Evolutionary conservation across 306 rosid species (phyloP).

Genomic region (Lotus japonicus): DNA sequence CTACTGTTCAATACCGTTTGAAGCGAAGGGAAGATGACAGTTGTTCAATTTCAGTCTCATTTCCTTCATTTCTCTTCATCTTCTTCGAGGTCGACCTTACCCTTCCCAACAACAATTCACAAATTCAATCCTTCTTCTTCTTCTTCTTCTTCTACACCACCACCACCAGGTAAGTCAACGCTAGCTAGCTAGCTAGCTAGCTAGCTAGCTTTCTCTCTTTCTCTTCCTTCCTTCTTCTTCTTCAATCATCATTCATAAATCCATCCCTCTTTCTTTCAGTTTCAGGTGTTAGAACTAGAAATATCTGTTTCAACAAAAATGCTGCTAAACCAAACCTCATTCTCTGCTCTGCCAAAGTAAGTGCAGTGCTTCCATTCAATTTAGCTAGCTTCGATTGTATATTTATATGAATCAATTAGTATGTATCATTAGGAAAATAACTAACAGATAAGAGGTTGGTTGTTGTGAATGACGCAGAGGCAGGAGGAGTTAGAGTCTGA

Average conservation of each 20-base stretch:
- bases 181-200: too few relatives aligned
- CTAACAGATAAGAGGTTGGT: too few relatives aligned
- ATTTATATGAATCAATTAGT: too few relatives aligned
- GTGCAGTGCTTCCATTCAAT: not conserved
- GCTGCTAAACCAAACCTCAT: not conserved
- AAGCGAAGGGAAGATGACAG: too few relatives aligned
- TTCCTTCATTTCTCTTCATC: not conserved
- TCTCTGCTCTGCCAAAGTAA: conserved; percentile 13
- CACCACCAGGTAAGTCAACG: too few relatives aligned
- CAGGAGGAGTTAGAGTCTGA: conserved; percentile 8
- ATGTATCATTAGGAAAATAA: too few relatives aligned
- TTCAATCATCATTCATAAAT: not conserved
- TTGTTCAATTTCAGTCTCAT: not conserved
- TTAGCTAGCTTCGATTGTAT: too few relatives aligned
- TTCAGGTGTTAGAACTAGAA: not conserved
- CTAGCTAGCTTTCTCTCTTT: too few relatives aligned
- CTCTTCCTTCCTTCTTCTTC: not conserved
- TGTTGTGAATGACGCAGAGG: too few relatives aligned
- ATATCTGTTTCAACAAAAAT: not conserved
- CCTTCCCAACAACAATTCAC: not conserved
- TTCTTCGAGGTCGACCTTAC: not conserved
- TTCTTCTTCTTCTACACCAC: too few relatives aligned
- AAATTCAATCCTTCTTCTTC: not conserved
- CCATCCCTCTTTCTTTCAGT: not conserved
- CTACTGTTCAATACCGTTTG: too few relatives aligned